phyloP scores from a whole-genome alignment of 2,329 filamentous ascomycete species.

The Pleoardoris graminearum region DNA sequence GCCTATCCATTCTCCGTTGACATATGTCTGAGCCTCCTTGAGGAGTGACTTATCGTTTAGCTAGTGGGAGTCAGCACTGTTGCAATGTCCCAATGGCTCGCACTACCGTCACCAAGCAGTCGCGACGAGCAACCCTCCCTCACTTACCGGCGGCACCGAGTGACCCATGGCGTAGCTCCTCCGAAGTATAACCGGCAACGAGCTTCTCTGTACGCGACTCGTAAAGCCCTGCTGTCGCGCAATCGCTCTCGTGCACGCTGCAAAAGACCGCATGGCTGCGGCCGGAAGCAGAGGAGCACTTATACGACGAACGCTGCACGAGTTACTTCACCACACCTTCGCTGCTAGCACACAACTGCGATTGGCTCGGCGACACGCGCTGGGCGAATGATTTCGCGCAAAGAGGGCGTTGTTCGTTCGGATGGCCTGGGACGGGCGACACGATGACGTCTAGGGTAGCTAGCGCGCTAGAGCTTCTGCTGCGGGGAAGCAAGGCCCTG shows the following conservation, averaged over 20 bases:
- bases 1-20: constrained; percentile 90
- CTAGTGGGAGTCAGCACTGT: constrained; percentile 31
- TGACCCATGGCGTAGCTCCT: constrained; percentile 51
- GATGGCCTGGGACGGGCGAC: not conserved
- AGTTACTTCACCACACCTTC: not conserved
- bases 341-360: not conserved
- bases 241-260: constrained; percentile 37
- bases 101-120: not conserved
- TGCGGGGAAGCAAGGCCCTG: not conserved
- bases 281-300: not conserved
- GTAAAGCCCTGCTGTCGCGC: constrained; percentile 33
- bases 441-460: constrained; percentile 8
- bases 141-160: constrained; percentile 46
- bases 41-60: constrained; percentile 65
- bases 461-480: not conserved
- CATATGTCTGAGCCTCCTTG: constrained; percentile 76
- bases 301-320: not conserved
- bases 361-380: not conserved
- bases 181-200: constrained; percentile 40
- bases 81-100: not conserved
- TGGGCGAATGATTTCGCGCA: not conserved
- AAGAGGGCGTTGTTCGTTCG: constrained; percentile 4
- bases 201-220: constrained; percentile 37
- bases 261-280: constrained; percentile 38
- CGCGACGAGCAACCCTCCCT: not conserved